Evolutionary conservation across 116 monocot genomes (phyloP).

Genomic region (Phalaenopsis hybrid): DNA sequence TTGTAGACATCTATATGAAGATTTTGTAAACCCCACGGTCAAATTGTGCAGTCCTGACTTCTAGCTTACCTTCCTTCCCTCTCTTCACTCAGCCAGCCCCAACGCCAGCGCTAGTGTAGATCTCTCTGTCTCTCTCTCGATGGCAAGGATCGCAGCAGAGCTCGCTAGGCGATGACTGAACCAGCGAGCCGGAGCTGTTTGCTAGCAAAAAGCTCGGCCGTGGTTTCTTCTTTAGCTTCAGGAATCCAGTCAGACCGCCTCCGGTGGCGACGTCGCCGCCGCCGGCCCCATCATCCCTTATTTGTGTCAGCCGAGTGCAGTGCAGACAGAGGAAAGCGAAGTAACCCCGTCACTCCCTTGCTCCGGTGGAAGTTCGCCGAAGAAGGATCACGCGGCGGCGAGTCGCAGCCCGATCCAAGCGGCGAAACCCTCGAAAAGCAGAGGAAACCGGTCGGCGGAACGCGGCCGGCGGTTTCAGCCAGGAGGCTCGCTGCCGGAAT

Average conservation of each 20-base stretch:
- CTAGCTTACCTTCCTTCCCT: too few species aligned
- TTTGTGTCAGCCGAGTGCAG: not conserved
- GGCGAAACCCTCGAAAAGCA: not conserved
- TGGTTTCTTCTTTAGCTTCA: not conserved
- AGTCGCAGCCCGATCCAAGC: not conserved
- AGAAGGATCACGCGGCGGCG: not conserved
- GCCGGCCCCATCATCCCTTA: not conserved
- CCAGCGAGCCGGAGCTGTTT: not conserved
- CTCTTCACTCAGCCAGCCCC: too few species aligned
- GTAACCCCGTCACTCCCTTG: constrained; percentile 35
- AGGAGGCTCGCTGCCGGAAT: constrained; percentile 69
- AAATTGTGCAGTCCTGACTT: too few species aligned
- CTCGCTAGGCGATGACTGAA: not conserved
- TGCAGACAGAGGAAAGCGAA: constrained; percentile 10
- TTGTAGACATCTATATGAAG: too few species aligned
- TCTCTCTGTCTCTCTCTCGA: not conserved
- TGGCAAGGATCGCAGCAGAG: not conserved
- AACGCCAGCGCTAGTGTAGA: too few species aligned
- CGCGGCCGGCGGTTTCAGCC: constrained; percentile 31
- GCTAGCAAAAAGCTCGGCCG: not conserved
- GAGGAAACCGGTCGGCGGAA: not conserved
- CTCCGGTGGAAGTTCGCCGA: constrained; percentile 38
- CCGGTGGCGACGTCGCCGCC: constrained; percentile 9
- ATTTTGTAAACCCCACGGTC: too few species aligned
- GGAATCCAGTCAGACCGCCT: not conserved